These are phyloP conservation scores for Phyllachora maydis DNA, from an alignment of 2,329 filamentous ascomycete species.

Conservation along the genomic window DNA sequence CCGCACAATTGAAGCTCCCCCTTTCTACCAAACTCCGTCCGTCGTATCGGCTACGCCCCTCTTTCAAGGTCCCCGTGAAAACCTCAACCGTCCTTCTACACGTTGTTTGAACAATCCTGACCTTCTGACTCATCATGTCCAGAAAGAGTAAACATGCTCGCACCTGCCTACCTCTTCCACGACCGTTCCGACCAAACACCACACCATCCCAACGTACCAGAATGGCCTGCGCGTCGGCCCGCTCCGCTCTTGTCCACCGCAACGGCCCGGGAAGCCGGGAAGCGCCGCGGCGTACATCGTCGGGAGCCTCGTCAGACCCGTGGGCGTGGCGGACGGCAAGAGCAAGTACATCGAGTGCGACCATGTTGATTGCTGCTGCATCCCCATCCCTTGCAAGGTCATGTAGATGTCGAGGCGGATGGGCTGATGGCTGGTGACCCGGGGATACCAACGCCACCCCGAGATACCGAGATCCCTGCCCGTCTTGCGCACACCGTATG, in stretches of 20 bases:
- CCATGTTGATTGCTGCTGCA: conserved; percentile 31
- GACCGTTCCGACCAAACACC: too few species aligned
- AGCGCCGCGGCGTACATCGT: conserved; percentile 25
- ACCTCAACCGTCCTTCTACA: too few species aligned
- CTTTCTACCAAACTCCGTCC: too few species aligned
- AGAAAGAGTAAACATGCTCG: too few species aligned
- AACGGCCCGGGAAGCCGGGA: conserved; percentile 28
- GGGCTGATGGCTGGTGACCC: neutral
- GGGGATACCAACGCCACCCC: neutral
- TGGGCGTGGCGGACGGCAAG: conserved; percentile 17
- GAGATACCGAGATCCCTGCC: neutral
- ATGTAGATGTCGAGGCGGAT: conserved; percentile 14
- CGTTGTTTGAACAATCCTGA: too few species aligned
- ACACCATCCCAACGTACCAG: too few species aligned
- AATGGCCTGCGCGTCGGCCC: conserved; percentile 14
- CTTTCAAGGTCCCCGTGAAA: too few species aligned
- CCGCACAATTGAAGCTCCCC: too few species aligned
- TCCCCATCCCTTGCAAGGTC: conserved; percentile 28
- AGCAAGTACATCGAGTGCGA: conserved; percentile 28
- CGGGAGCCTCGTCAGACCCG: conserved; percentile 28
- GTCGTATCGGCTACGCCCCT: too few species aligned
- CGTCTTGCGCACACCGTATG: neutral
- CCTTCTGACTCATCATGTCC: too few species aligned
- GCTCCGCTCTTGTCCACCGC: conserved; percentile 12
- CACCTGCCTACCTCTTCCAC: too few species aligned